Conservation (phyloP, 169 alveolate species). For the Plasmodium vivax region DNA sequence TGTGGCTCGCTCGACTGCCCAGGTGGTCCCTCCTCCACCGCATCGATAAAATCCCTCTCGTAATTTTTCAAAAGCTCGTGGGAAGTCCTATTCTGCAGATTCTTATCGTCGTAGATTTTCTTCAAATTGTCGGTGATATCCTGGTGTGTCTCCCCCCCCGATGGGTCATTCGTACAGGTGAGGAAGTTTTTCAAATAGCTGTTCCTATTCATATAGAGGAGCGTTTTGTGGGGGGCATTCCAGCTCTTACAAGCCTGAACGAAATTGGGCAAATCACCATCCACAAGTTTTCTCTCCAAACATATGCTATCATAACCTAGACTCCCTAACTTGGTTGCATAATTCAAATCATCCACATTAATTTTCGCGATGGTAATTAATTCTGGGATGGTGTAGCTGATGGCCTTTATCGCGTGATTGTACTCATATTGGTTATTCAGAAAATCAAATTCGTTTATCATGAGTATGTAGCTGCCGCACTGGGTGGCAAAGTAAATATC, state of each 20-base stretch:
- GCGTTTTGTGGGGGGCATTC: constrained; percentile 81
- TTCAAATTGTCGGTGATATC: constrained; percentile 44
- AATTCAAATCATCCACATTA: constrained; percentile 73
- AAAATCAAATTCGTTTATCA: constrained; percentile 85
- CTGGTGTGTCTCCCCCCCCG: constrained; percentile 12
- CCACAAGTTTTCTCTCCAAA: constrained; percentile 78
- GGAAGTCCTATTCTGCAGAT: constrained; percentile 26
- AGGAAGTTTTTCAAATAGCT: constrained; percentile 58
- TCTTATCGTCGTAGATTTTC: constrained; percentile 44
- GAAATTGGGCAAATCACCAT: constrained; percentile 77
- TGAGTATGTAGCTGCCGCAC: constrained; percentile 75
- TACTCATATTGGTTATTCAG: constrained; percentile 76
- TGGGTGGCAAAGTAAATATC: constrained; percentile 81
- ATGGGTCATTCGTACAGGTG: constrained; percentile 11
- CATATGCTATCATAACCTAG: constrained; percentile 85
- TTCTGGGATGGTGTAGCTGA: constrained; percentile 80
- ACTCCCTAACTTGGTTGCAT: constrained; percentile 81
- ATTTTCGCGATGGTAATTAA: constrained; percentile 81
- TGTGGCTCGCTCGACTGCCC: neutral
- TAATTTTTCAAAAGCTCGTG: constrained; percentile 40
- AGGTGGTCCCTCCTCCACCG: constrained; percentile 1
- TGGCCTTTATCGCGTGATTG: constrained; percentile 82
- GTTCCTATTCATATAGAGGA: constrained; percentile 63
- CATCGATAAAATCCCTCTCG: constrained; percentile 48
- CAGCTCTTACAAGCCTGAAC: constrained; percentile 75